These are phyloP conservation scores for Picochlorum sp. DNA, from an alignment of 139 green algal species.

Conservation along the genomic window DNA sequence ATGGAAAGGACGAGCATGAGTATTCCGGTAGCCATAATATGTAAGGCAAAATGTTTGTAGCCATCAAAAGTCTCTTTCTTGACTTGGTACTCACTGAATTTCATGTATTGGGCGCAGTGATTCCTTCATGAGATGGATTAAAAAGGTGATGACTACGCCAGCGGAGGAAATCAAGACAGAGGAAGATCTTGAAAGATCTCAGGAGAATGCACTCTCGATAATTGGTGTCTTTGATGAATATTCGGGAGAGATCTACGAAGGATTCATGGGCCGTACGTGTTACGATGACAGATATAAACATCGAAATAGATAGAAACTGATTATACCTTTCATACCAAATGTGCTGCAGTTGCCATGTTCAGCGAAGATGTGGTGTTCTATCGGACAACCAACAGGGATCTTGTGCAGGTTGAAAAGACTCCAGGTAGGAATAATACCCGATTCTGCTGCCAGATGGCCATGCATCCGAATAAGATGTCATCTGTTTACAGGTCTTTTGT, in stretches of 20 bases:
- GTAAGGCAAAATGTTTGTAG: not conserved
- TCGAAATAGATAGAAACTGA: not conserved
- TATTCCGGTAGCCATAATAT: conserved; percentile 44
- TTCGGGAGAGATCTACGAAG: not conserved
- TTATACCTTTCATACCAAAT: not conserved
- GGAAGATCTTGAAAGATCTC: not conserved
- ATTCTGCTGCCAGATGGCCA: not conserved
- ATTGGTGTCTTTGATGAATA: not conserved
- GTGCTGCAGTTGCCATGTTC: not conserved
- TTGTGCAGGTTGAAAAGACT: not conserved
- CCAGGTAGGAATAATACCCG: not conserved
- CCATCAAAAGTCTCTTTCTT: not conserved
- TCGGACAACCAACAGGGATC: not conserved
- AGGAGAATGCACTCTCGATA: not conserved
- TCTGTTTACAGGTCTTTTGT: not conserved
- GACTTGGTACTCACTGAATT: not conserved
- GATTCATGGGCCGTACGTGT: not conserved
- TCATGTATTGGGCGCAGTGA: not conserved
- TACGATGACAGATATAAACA: not conserved
- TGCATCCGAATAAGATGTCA: not conserved
- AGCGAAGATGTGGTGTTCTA: not conserved
- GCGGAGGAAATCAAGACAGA: not conserved
- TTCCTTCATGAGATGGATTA: not conserved
- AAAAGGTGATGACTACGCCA: not conserved
- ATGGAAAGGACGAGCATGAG: conserved; percentile 68